Evolutionary conservation across 2,329 filamentous ascomycete species (phyloP).

Genomic region (Trichoderma pleuroti): DNA sequence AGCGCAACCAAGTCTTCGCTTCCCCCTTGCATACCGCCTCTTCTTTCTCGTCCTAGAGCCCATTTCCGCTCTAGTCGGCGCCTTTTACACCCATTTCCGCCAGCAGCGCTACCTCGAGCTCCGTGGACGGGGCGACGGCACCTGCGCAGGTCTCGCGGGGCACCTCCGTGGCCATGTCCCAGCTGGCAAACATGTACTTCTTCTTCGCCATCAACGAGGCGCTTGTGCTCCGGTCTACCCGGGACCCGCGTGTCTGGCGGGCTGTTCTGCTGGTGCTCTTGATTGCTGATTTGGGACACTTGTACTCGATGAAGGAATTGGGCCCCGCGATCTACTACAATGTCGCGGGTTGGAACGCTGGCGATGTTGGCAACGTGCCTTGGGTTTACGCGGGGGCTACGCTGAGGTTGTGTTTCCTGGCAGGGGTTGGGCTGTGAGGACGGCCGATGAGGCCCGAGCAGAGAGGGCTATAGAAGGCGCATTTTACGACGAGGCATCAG

Average conservation of each 20-base stretch:
- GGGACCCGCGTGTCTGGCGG: slow-evolving; percentile 66
- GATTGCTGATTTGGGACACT: slow-evolving; percentile 72
- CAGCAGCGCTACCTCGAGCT: slow-evolving; percentile 59
- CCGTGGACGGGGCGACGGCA: slow-evolving; percentile 54
- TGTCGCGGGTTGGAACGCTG: slow-evolving; percentile 59
- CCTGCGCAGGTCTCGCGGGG: slow-evolving; percentile 49
- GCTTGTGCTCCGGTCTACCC: slow-evolving; percentile 66
- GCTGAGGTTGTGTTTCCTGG: slow-evolving; percentile 57
- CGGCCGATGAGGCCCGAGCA: slow-evolving; percentile 24
- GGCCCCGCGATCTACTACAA: slow-evolving; percentile 64
- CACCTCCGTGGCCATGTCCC: slow-evolving; percentile 65
- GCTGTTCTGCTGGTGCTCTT: slow-evolving; percentile 64
- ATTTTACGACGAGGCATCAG: neutral
- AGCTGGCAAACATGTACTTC: slow-evolving; percentile 75
- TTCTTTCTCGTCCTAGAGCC: slow-evolving; percentile 76
- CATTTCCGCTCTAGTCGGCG: slow-evolving; percentile 50
- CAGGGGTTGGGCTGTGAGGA: slow-evolving; percentile 49
- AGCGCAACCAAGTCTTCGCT: slow-evolving; percentile 33
- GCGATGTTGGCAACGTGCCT: slow-evolving; percentile 65
- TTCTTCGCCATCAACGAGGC: slow-evolving; percentile 76
- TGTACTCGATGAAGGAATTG: slow-evolving; percentile 61
- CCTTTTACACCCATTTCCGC: slow-evolving; percentile 49
- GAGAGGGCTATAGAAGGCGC: neutral
- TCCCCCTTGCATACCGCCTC: slow-evolving; percentile 61
- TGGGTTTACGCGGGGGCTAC: slow-evolving; percentile 66